A percentile compares a stretch with the other conserved stretches of the same genome.
phyloP scores from a whole-genome alignment of 495 filamentous ascomycete species.

The Thozetella sp. region DNA sequence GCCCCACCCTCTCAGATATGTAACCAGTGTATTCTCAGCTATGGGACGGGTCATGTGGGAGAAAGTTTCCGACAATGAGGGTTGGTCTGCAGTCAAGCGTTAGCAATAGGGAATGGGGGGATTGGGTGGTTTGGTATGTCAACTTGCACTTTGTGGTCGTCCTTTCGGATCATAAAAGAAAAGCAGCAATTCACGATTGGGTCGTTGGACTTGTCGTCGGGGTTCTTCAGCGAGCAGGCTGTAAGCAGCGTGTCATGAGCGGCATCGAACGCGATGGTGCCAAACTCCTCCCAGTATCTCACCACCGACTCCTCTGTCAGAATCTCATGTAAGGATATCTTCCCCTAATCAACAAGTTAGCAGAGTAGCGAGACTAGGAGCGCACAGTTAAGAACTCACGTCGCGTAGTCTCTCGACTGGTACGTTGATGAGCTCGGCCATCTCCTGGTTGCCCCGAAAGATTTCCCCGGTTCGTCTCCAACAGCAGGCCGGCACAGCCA shows the following conservation, averaged over 20 bases:
- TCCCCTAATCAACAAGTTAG: constrained; percentile 60
- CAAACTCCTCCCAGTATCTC: constrained; percentile 99
- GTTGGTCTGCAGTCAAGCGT: constrained; percentile 53
- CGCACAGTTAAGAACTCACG: constrained; percentile 52
- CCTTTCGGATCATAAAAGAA: constrained; percentile 92
- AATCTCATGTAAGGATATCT: constrained; percentile 93
- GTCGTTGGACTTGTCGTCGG: constrained; percentile 68
- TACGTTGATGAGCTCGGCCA: constrained; percentile 95
- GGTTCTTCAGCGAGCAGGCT: constrained; percentile 88
- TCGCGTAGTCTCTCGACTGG: constrained; percentile 89
- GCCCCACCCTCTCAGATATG: not conserved
- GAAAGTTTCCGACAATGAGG: constrained; percentile 94
- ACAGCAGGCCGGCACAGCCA: constrained; percentile 97
- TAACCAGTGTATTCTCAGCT: constrained; percentile 15
- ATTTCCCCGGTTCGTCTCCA: constrained; percentile 98
- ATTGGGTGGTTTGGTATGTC: not conserved
- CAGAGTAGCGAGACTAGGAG: not conserved
- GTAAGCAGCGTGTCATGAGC: constrained; percentile 97
- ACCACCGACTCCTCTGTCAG: constrained; percentile 92
- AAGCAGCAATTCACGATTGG: constrained; percentile 92
- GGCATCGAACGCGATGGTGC: constrained; percentile 95
- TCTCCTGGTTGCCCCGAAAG: constrained; percentile 96
- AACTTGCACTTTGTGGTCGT: constrained; percentile 94
- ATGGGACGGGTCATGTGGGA: constrained; percentile 63
- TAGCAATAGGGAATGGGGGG: not conserved